Evolutionary conservation across 2,329 filamentous ascomycete genomes (phyloP).

Genomic region (Aspergillus texensis): DNA sequence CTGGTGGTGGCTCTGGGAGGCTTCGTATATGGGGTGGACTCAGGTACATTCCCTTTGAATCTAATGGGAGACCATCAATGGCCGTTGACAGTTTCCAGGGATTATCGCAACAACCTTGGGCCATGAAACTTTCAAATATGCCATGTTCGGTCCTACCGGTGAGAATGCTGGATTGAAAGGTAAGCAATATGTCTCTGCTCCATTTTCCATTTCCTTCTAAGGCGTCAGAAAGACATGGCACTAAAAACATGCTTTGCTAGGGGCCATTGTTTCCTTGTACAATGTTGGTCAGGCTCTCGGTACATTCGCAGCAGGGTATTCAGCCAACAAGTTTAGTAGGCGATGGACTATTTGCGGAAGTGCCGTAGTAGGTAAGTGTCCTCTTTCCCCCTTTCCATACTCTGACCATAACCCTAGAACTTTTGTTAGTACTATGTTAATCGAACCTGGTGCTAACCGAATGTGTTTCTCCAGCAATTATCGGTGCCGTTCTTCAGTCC

Average conservation of each 20-base stretch:
- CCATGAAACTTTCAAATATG: slow-evolving; percentile 21
- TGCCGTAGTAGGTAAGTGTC: slow-evolving; percentile 24
- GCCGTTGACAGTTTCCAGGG: slow-evolving; percentile 1
- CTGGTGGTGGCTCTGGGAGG: slow-evolving; percentile 18
- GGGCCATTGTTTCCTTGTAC: slow-evolving; percentile 25
- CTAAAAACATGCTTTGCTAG: slow-evolving; percentile 2
- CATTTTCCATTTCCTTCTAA: background rate
- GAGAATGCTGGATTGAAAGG: slow-evolving; percentile 15
- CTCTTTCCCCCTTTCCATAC: background rate
- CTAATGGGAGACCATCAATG: background rate
- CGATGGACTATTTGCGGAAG: slow-evolving; percentile 38
- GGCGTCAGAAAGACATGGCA: background rate
- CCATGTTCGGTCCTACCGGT: slow-evolving; percentile 19
- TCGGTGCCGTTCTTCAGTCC: slow-evolving; percentile 25
- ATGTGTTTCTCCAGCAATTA: slow-evolving; percentile 10
- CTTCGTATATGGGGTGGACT: slow-evolving; percentile 19
- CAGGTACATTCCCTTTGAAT: slow-evolving; percentile 4
- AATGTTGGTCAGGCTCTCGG: slow-evolving; percentile 26
- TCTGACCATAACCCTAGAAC: background rate
- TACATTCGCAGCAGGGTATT: slow-evolving; percentile 31
- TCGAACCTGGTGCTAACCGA: background rate
- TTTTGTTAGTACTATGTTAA: background rate
- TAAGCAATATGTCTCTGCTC: background rate
- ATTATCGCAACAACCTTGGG: slow-evolving; percentile 22
- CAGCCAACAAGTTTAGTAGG: slow-evolving; percentile 39